Base-by-base conservation (phyloP, 208 protist species). In the Jaenimonas drosophilae region DNA sequence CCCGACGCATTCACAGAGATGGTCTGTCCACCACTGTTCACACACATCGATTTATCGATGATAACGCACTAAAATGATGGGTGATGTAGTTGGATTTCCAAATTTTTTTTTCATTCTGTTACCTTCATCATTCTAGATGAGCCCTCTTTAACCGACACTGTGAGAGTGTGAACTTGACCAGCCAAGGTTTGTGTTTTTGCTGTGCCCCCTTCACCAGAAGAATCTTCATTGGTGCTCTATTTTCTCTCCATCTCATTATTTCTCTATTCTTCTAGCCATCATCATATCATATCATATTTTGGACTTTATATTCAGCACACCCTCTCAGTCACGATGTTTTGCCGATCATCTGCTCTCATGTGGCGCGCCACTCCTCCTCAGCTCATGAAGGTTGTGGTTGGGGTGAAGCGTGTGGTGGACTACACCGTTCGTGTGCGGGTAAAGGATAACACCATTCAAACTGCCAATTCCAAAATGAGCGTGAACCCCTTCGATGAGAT, bases 401-500 rank as follows among this genome's bases (percentile, higher is more conserved):
- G 88, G 34, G 89, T 99, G 19, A 99, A 99, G 72, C 88, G 95
- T 25, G 92, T 97, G 20, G 82, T 99, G 24, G 97, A 98, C 71
- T 98, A 98, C 70, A 91, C 83, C 14, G 91, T 97, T 5, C 97
- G 96, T 59, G 80, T 98, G 16, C 75, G 96, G 38, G 95, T 99
- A 2, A 95, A 92, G 60, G 64, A 95, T 41, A 96, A 97, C 65
- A 91, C 94, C 45, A 80, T 98, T 20, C 95, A 96, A 52, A 96
- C 73, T 6, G 76, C 74, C 37, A 91, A 90, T 58, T 80, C 97
- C 9, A 99, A 98, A 59, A 96, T 96, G 82, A 88, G 70, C 37
- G 95, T 97, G 52, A 99, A 99, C 64, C 96, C 96, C 14, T 98
- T 98, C 52, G 88, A 96, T 60, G 94, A 97, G 38, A 97, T 98